Evolutionary conservation across 2,329 filamentous ascomycete species (phyloP).

Genomic region (Colletotrichum sublineola): DNA sequence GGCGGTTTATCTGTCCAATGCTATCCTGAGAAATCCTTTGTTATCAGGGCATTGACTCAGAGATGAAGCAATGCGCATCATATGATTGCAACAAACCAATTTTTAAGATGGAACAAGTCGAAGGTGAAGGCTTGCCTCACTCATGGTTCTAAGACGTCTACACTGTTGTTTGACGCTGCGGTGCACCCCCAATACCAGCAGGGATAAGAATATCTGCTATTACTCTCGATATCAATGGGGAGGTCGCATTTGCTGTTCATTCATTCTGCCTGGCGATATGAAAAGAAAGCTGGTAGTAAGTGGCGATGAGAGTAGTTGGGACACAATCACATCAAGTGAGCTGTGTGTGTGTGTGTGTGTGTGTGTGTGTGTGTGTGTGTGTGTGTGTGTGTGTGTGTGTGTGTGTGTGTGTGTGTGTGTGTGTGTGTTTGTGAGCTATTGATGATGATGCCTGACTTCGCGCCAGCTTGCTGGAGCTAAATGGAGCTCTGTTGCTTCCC

Average conservation of each 20-base stretch:
- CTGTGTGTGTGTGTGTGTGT: not conserved
- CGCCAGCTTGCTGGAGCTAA: conserved; percentile 5
- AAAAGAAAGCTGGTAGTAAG: not conserved
- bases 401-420: not conserved
- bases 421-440: not conserved
- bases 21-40: not conserved
- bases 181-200: too few species aligned
- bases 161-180: not conserved
- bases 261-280: too few species aligned
- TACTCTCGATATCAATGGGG: not conserved
- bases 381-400: too few species aligned
- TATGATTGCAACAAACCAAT: not conserved
- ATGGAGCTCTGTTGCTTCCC: conserved; percentile 1
- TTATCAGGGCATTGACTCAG: not conserved
- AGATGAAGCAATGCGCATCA: not conserved
- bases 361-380: not conserved
- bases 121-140: not conserved
- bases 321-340: not conserved
- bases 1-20: not conserved
- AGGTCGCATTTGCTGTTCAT: not conserved
- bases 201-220: not conserved
- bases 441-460: not conserved
- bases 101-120: not conserved
- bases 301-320: not conserved
- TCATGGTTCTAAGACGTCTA: too few species aligned